A percentile compares a stretch with the other conserved stretches of the same genome.
Evolutionary conservation across 805 yeast genomes (phyloP).

Genomic region (Candida suzukii): DNA sequence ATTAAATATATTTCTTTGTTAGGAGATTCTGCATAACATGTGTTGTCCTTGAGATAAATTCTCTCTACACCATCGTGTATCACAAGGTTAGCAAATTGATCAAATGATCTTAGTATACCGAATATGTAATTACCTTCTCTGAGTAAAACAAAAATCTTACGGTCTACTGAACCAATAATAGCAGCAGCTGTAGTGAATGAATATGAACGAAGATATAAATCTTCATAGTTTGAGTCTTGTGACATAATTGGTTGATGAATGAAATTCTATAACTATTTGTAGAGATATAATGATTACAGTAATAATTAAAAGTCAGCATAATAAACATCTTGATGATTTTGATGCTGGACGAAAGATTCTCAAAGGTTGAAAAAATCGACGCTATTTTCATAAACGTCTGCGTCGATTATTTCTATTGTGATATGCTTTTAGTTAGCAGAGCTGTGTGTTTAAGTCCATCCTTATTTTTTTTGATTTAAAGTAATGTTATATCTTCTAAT

Average conservation of each 20-base stretch:
- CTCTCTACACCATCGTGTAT: slow-evolving; percentile 88
- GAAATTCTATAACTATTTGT: background rate
- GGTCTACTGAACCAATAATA: slow-evolving; percentile 79
- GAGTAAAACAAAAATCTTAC: slow-evolving; percentile 70
- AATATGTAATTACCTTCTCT: slow-evolving; percentile 85
- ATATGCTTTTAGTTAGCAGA: no score
- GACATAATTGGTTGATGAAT: background rate
- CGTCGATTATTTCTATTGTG: no score
- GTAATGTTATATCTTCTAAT: no score
- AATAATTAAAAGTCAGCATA: no score
- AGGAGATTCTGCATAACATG: slow-evolving; percentile 54
- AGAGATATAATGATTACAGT: no score
- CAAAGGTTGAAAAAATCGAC: no score
- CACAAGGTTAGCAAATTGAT: slow-evolving; percentile 89
- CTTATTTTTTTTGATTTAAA: no score
- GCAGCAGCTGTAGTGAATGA: slow-evolving; percentile 88
- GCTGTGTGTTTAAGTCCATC: no score
- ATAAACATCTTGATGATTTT: no score
- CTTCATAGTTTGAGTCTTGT: slow-evolving; percentile 23
- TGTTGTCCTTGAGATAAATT: slow-evolving; percentile 49
- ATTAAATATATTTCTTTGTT: slow-evolving; percentile 74
- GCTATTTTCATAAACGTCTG: no score
- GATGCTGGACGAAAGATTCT: no score
- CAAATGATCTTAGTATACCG: slow-evolving; percentile 91
- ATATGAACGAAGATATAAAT: slow-evolving; percentile 68